Evolutionary conservation across 805 yeast genomes (phyloP).

Genomic region (Starmerella khaoyaiensis): DNA sequence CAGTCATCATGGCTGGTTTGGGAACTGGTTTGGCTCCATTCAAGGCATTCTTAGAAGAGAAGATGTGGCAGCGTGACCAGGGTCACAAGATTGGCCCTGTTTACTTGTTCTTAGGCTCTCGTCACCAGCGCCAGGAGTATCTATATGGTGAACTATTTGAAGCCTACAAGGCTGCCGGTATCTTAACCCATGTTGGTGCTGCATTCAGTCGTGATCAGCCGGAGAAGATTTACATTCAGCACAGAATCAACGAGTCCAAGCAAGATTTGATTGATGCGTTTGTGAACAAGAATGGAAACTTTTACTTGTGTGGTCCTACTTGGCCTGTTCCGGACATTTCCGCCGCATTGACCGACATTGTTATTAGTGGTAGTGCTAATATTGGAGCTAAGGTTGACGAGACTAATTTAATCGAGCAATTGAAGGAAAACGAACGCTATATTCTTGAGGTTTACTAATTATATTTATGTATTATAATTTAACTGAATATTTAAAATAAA

Average conservation of each 20-base stretch:
- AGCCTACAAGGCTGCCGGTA: conserved; percentile 83
- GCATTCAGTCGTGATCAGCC: conserved; percentile 97
- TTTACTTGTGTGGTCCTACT: conserved; percentile 96
- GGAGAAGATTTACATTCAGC: conserved; percentile 88
- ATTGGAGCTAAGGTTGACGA: conserved; percentile 59
- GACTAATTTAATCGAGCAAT: conserved; percentile 71
- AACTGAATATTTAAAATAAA: too few relatives aligned
- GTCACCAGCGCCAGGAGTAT: conserved; percentile 91
- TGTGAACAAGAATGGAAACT: conserved; percentile 66
- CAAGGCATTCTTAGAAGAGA: conserved; percentile 94
- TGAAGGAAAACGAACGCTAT: conserved; percentile 86
- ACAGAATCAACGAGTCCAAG: conserved; percentile 69
- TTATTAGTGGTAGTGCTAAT: conserved; percentile 53
- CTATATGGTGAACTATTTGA: conserved; percentile 96
- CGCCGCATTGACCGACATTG: conserved; percentile 72
- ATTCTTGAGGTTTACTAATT: conserved; percentile 78
- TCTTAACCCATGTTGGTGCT: conserved; percentile 89
- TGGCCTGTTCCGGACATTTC: conserved; percentile 99
- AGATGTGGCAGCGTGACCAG: conserved; percentile 81
- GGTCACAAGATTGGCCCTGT: conserved; percentile 83
- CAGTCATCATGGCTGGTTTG: conserved; percentile 90
- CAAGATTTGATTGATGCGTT: conserved; percentile 66
- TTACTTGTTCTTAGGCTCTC: conserved; percentile 78
- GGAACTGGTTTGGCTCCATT: conserved; percentile 98
- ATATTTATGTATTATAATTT: too few relatives aligned